These are phyloP conservation scores for Sorghum bicolor DNA, from an alignment of 176 grass and related monocot genomes.

Conservation along the genomic window Sorghum_bicolor_NCBIv3 NC_012875.2:38516501-38517000, in stretches of 20 bases:
- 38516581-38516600: too few species aligned
- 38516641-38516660: not conserved
- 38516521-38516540: too few species aligned
- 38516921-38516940: not conserved
- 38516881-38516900: slow-evolving; percentile 46
- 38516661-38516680: not conserved
- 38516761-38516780: not conserved
- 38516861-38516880: slow-evolving; percentile 59
- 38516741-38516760: not conserved
- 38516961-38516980: slow-evolving; percentile 47
- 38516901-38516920: slow-evolving; percentile 20
- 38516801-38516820: not conserved
- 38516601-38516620: too few species aligned
- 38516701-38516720: not conserved
- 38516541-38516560: too few species aligned
- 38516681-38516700: slow-evolving; percentile 8
- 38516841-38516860: slow-evolving; percentile 71
- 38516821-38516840: slow-evolving; percentile 53
- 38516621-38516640: too few species aligned
- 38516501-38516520: too few species aligned
- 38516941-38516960: slow-evolving; percentile 10
- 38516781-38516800: not conserved
- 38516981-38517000: slow-evolving; percentile 30
- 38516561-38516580: too few species aligned
- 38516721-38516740: not conserved